These are phyloP conservation scores for Colletotrichum noveboracense DNA, from an alignment of 2,329 filamentous ascomycete genomes.

Conservation along the genomic window DNA sequence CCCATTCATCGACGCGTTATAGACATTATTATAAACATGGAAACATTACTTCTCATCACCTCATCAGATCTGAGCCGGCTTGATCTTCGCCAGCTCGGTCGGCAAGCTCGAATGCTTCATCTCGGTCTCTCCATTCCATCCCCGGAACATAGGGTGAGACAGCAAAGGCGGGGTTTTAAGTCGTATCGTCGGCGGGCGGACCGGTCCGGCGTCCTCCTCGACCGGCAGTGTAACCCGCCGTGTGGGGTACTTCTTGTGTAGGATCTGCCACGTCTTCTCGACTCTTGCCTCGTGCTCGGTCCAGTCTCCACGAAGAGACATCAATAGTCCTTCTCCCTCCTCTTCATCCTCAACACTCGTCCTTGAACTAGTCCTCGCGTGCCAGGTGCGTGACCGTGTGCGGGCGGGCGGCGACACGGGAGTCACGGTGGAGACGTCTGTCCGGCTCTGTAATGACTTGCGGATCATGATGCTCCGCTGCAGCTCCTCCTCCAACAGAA, in stretches of 20 bases:
- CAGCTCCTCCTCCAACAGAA: conserved; percentile 9
- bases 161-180: conserved; percentile 15
- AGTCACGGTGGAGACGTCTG: not conserved
- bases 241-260: conserved; percentile 18
- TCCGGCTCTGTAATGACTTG: conserved; percentile 10
- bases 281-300: conserved; percentile 12
- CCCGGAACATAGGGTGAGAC: conserved; percentile 20
- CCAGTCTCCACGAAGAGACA: conserved; percentile 5
- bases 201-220: not conserved
- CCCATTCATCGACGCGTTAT: not conserved
- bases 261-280: conserved; percentile 16
- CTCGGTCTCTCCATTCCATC: not conserved
- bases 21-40: conserved; percentile 4
- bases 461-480: conserved; percentile 7
- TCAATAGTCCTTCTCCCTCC: not conserved
- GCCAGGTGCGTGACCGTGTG: conserved; percentile 6
- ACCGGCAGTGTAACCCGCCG: conserved; percentile 7
- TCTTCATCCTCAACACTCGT: not conserved
- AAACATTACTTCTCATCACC: not conserved
- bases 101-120: conserved; percentile 9
- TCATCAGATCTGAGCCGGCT: conserved; percentile 10
- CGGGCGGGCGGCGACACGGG: conserved; percentile 13
- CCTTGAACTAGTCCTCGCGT: not conserved
- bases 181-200: conserved; percentile 14
- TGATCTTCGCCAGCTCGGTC: conserved; percentile 9